A percentile compares a stretch with the other conserved stretches of the same genome.
These are phyloP conservation scores for Capronia epimyces DNA, from an alignment of 2,329 filamentous ascomycete species.

Conservation along the genomic window DNA sequence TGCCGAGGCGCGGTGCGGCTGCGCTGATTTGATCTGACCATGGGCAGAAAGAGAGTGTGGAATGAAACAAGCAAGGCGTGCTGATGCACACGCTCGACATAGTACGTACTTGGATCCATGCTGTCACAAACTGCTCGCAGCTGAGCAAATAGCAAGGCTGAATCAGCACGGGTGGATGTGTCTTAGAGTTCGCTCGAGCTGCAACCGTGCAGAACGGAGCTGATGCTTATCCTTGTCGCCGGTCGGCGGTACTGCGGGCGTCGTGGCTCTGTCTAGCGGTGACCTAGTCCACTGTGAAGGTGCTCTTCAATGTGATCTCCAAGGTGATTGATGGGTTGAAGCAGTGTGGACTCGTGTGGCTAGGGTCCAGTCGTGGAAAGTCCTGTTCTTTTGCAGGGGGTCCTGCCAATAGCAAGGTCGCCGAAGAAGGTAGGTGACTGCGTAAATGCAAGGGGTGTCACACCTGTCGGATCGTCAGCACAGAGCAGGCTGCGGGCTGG, in stretches of 20 bases:
- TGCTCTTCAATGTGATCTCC: conserved; percentile 7
- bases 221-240: conserved; percentile 6
- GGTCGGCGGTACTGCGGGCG: conserved; percentile 3
- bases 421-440: conserved; percentile 1
- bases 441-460: conserved; percentile 1
- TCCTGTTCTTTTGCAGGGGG: conserved; percentile 3
- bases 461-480: conserved; percentile 10
- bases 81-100: conserved; percentile 8
- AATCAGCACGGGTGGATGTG: conserved; percentile 15
- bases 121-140: conserved; percentile 1
- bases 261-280: conserved; percentile 8
- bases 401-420: conserved; percentile 13
- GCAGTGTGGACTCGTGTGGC: conserved; percentile 1
- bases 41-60: neutral
- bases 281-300: conserved; percentile 5
- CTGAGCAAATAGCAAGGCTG: conserved; percentile 20
- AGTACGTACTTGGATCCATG: conserved; percentile 26
- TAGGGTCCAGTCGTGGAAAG: conserved; percentile 4
- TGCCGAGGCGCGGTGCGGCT: conserved; percentile 16
- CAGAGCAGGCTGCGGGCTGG: neutral
- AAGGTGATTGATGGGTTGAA: conserved; percentile 6
- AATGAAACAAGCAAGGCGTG: conserved; percentile 2
- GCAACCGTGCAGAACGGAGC: conserved; percentile 4
- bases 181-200: conserved; percentile 18
- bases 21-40: neutral